These are phyloP conservation scores for Edaphochlamys debaryana DNA, from an alignment of 139 green algal species.

Conservation along the genomic window DNA sequence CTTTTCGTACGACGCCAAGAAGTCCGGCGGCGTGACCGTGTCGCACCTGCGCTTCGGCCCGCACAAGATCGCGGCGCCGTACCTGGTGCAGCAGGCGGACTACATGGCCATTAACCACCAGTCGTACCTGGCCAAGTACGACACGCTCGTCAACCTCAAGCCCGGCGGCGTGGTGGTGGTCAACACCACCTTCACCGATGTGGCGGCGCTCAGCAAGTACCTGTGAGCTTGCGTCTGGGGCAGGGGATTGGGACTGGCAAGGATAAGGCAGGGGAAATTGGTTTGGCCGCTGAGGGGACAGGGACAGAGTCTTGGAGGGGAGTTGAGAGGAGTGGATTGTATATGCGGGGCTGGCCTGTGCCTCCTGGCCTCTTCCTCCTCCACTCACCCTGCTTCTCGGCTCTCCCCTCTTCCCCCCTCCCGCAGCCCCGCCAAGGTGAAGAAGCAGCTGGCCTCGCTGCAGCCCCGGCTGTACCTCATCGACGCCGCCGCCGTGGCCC, in stretches of 20 bases:
- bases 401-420: background rate
- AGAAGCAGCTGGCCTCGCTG: constrained; percentile 43
- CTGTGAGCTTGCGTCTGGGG: too few species aligned
- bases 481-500: constrained; percentile 55
- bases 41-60: constrained; percentile 69
- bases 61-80: constrained; percentile 52
- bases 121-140: constrained; percentile 63
- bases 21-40: constrained; percentile 66
- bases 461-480: constrained; percentile 54
- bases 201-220: constrained; percentile 37
- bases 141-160: constrained; percentile 53
- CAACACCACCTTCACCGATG: constrained; percentile 58
- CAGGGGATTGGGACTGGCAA: too few species aligned
- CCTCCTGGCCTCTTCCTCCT: too few species aligned
- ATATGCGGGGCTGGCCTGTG: too few species aligned
- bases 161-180: constrained; percentile 61
- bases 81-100: constrained; percentile 64
- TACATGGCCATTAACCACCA: constrained; percentile 55
- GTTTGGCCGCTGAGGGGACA: too few species aligned
- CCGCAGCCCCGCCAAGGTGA: constrained; percentile 40
- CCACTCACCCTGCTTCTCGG: too few species aligned
- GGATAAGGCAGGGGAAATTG: too few species aligned
- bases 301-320: too few species aligned
- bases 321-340: too few species aligned
- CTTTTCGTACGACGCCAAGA: constrained; percentile 69